These are phyloP conservation scores for Phytophthora quininea DNA, from an alignment of 352 stramenopile genomes.

Conservation along the genomic window DNA sequence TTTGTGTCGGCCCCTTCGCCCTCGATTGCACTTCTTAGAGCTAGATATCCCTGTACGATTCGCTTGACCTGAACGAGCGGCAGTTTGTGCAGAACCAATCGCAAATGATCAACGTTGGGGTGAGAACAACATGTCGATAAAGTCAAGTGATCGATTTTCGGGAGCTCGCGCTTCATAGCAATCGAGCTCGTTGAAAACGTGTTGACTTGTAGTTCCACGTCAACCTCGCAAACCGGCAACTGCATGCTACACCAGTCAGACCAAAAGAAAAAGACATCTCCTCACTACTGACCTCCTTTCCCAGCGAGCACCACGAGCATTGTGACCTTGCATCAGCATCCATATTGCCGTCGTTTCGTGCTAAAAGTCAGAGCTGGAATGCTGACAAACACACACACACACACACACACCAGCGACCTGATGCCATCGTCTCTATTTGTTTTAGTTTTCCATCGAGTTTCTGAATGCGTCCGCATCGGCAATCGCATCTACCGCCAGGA, in stretches of 20 bases:
- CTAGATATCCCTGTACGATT: slow-evolving; percentile 28
- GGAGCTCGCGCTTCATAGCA: too few relatives aligned
- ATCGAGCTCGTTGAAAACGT: too few relatives aligned
- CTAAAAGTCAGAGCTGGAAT: neutral
- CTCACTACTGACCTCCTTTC: neutral
- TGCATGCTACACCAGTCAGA: too few relatives aligned
- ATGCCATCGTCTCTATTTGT: slow-evolving; percentile 10
- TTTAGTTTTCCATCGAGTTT: slow-evolving; percentile 24
- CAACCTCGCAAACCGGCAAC: too few relatives aligned
- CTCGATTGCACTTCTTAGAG: neutral
- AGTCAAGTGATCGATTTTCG: slow-evolving; percentile 9
- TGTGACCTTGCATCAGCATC: slow-evolving; percentile 2
- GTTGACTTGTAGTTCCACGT: too few relatives aligned
- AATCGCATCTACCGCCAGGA: slow-evolving; percentile 58
- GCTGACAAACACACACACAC: too few relatives aligned
- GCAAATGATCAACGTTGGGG: slow-evolving; percentile 3
- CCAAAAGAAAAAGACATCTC: too few relatives aligned
- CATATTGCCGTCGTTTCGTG: slow-evolving; percentile 13
- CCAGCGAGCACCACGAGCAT: slow-evolving; percentile 12
- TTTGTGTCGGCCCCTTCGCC: neutral
- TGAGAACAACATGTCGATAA: too few relatives aligned
- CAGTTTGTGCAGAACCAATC: slow-evolving; percentile 30
- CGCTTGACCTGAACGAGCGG: slow-evolving; percentile 42
- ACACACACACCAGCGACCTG: too few relatives aligned
- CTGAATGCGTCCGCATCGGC: neutral